These are phyloP conservation scores for Babesia caballi DNA, from an alignment of 169 alveolate genomes.

Conservation along the genomic window DNA sequence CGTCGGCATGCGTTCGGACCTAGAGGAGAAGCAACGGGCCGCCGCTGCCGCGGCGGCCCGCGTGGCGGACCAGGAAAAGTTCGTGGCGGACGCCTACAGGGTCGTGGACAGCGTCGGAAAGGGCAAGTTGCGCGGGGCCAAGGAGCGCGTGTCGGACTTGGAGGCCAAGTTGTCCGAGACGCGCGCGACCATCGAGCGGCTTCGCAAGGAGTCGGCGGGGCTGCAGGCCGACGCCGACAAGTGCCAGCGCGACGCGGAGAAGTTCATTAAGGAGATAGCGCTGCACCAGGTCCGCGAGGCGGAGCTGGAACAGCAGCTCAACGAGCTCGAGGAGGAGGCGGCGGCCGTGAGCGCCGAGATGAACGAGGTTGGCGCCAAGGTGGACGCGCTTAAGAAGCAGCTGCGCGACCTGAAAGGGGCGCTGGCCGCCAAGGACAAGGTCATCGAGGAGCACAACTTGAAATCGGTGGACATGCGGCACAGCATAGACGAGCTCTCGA, in stretches of 20 bases:
- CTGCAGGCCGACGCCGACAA: slow-evolving; percentile 71
- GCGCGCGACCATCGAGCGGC: slow-evolving; percentile 47
- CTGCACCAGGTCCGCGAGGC: slow-evolving; percentile 69
- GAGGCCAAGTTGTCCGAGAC: slow-evolving; percentile 59
- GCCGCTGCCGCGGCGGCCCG: not conserved
- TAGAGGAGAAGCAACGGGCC: not conserved
- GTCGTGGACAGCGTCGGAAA: slow-evolving; percentile 68
- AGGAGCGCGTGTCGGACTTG: slow-evolving; percentile 33
- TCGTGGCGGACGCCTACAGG: slow-evolving; percentile 31
- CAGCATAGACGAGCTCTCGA: slow-evolving; percentile 26
- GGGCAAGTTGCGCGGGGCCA: slow-evolving; percentile 61
- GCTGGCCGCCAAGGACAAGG: slow-evolving; percentile 5
- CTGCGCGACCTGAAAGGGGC: slow-evolving; percentile 25
- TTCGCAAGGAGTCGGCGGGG: slow-evolving; percentile 59
- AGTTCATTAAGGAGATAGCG: slow-evolving; percentile 67
- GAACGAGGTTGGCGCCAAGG: slow-evolving; percentile 51
- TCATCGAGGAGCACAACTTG: slow-evolving; percentile 54
- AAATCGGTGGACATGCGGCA: slow-evolving; percentile 47
- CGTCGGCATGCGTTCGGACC: not conserved
- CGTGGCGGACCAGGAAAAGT: slow-evolving; percentile 23
- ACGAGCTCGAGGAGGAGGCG: slow-evolving; percentile 70
- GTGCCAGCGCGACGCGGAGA: slow-evolving; percentile 62
- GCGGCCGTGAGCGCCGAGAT: slow-evolving; percentile 51
- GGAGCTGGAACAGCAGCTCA: slow-evolving; percentile 67
- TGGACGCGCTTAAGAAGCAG: slow-evolving; percentile 22